Evolutionary conservation across 2,329 filamentous ascomycete genomes (phyloP).

Genomic region (Tolypocladium cylindrosporum): DNA sequence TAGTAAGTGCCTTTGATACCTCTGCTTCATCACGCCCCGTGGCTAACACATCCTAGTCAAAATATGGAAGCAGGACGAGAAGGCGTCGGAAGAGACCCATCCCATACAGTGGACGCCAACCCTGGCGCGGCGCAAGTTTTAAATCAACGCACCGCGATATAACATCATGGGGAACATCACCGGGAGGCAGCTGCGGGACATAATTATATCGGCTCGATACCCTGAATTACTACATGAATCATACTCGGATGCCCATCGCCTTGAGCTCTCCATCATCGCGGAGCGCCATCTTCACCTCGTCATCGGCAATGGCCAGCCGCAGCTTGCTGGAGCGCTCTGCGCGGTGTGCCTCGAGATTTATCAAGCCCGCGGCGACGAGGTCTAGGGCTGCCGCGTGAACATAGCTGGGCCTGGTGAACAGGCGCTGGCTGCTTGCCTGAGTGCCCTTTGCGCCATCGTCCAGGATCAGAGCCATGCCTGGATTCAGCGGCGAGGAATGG

Average conservation of each 20-base stretch:
- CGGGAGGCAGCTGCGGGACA: neutral
- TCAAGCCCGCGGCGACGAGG: constrained; percentile 75
- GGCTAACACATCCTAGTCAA: constrained; percentile 50
- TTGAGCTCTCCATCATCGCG: constrained; percentile 81
- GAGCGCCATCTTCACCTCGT: constrained; percentile 82
- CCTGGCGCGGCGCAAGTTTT: constrained; percentile 67
- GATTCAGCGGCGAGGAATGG: constrained; percentile 22
- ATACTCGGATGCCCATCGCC: constrained; percentile 55
- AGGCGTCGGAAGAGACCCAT: constrained; percentile 83
- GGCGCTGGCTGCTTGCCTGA: constrained; percentile 16
- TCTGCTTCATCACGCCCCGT: neutral
- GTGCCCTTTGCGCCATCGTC: constrained; percentile 16
- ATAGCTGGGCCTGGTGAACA: constrained; percentile 21
- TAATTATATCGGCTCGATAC: constrained; percentile 1
- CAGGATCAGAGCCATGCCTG: constrained; percentile 26
- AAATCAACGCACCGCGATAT: constrained; percentile 7
- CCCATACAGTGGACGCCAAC: constrained; percentile 88
- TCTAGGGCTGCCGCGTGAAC: constrained; percentile 69
- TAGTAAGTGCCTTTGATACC: constrained; percentile 36
- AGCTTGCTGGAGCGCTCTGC: constrained; percentile 84
- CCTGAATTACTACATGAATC: constrained; percentile 13
- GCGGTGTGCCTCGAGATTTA: constrained; percentile 71
- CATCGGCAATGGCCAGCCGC: constrained; percentile 74
- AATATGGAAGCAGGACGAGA: constrained; percentile 91
- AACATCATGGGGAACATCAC: neutral